These are phyloP conservation scores for Holtermanniella nyarrowii DNA, from an alignment of 768 basidiomycete species.

Conservation along the genomic window DNA sequence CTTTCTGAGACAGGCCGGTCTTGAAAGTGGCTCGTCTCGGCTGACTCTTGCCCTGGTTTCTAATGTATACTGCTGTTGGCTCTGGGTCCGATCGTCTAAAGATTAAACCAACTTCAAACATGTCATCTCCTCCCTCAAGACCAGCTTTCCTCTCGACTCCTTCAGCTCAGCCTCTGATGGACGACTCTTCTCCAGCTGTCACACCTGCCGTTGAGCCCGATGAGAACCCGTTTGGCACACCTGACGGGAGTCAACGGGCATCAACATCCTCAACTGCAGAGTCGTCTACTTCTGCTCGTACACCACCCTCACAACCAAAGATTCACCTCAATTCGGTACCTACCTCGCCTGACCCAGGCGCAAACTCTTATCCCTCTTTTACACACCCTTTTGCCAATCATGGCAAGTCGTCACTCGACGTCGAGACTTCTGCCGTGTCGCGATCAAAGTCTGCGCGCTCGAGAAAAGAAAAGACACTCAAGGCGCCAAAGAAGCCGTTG, in stretches of 20 bases:
- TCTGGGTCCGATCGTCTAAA: not conserved
- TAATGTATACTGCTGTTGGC: not conserved
- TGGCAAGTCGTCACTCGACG: not conserved
- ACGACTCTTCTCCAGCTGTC: not conserved
- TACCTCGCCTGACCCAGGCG: slow-evolving; percentile 1
- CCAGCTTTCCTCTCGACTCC: not conserved
- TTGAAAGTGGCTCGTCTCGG: not conserved
- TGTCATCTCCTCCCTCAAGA: not conserved
- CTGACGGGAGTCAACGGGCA: too few relatives aligned
- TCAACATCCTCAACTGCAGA: not conserved
- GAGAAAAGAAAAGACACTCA: not conserved
- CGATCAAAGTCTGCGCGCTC: not conserved
- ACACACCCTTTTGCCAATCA: not conserved
- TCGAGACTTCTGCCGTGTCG: not conserved
- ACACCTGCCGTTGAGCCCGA: not conserved
- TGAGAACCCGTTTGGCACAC: not conserved
- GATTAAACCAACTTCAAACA: not conserved
- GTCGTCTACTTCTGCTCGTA: not conserved
- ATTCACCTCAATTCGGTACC: slow-evolving; percentile 3
- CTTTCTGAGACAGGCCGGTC: not conserved
- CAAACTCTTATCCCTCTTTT: not conserved
- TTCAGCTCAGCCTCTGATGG: not conserved
- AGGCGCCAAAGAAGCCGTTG: not conserved
- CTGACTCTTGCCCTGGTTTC: not conserved
- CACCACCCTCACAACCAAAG: not conserved